Percentiles rank a stretch among this genome's conserved stretches.
Evolutionary conservation across 2,329 filamentous ascomycete genomes (phyloP).

Genomic region (Leptodontidium sp.): DNA sequence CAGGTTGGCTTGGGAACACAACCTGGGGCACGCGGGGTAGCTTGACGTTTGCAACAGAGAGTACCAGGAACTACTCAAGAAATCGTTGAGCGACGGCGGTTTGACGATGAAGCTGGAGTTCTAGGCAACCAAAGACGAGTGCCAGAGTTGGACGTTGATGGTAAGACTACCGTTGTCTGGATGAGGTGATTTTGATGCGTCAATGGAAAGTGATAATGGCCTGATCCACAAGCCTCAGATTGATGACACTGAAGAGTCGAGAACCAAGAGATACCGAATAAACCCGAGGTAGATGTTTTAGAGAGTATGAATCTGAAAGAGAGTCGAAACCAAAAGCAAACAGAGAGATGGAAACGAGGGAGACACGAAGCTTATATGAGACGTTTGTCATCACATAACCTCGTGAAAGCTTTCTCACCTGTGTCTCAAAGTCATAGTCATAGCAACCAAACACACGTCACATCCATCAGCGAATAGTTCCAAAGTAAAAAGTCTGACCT

Average conservation of each 20-base stretch:
- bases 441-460: slow-evolving; percentile 1
- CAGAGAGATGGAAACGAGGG: not conserved
- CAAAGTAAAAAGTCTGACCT: not conserved
- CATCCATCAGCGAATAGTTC: not conserved
- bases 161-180: not conserved
- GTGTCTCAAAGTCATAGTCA: no score
- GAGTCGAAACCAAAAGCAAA: not conserved
- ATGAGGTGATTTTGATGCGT: not conserved
- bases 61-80: not conserved
- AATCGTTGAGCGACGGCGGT: not conserved
- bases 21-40: slow-evolving; percentile 4
- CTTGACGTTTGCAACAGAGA: not conserved
- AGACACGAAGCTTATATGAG: not conserved
- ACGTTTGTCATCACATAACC: slow-evolving; percentile 1
- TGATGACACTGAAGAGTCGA: not conserved
- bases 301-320: not conserved
- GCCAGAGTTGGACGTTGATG: slow-evolving; percentile 4
- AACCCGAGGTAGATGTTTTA: not conserved
- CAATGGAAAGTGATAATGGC: not conserved
- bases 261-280: not conserved
- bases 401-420: not conserved
- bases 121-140: not conserved
- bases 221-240: not conserved
- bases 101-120: not conserved
- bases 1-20: not conserved